A percentile compares a stretch with the other conserved stretches of the same genome.
phyloP scores from a whole-genome alignment of 345 rosid species.

The Aquilaria yunnanensis region DNA sequence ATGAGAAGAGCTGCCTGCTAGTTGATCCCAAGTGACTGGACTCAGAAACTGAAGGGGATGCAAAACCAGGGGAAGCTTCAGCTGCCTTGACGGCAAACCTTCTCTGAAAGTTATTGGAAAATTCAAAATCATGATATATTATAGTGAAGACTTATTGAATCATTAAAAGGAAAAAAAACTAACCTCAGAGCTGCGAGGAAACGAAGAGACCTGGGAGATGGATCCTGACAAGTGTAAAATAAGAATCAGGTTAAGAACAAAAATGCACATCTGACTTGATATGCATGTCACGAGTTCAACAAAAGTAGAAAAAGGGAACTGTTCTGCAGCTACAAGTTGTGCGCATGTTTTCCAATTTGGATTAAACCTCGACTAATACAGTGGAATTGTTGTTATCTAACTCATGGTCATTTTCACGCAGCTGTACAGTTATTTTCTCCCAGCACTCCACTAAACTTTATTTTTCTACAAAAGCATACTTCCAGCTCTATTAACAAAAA shows the following conservation, averaged over 20 bases:
- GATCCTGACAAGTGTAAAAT: conserved; percentile 27
- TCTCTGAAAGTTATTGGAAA: conserved; percentile 32
- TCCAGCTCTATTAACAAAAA: no score
- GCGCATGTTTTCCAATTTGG: no score
- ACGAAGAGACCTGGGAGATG: conserved; percentile 38
- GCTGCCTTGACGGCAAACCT: conserved; percentile 25
- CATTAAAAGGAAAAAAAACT: conserved; percentile 8
- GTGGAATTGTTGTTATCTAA: no score
- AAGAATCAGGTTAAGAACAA: conserved; percentile 9
- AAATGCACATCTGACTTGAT: background rate
- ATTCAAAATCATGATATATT: conserved; percentile 9
- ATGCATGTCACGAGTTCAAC: no score
- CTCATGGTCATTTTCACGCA: no score
- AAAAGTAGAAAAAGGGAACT: background rate
- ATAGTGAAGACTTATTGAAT: conserved; percentile 3
- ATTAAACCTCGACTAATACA: no score
- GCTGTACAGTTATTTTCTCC: no score
- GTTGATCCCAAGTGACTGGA: conserved; percentile 44
- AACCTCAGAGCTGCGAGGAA: conserved; percentile 51
- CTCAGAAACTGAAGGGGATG: conserved; percentile 52
- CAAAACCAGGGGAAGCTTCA: conserved; percentile 47
- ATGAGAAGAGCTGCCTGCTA: conserved; percentile 33
- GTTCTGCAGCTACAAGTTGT: no score
- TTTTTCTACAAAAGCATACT: no score
- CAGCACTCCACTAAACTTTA: no score